Evolutionary conservation across 768 basidiomycete species (phyloP).

Genomic region (Lepiota subincarnata): DNA sequence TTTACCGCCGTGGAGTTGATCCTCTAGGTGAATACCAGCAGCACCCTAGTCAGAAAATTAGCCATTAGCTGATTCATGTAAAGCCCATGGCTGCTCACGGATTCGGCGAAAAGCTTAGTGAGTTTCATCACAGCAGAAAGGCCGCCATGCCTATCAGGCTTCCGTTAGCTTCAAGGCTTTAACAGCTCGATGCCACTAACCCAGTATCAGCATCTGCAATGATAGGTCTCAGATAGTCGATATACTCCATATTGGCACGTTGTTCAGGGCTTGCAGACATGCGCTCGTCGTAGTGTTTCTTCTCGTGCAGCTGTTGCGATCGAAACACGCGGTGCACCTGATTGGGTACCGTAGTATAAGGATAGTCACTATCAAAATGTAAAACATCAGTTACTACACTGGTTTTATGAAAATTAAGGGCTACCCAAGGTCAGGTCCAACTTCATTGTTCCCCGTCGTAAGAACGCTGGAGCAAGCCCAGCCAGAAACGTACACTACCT

Average conservation of each 20-base stretch:
- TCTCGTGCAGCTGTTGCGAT: slow-evolving; percentile 89
- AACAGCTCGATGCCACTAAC: slow-evolving; percentile 23
- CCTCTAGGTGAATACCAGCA: slow-evolving; percentile 88
- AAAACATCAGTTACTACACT: not conserved
- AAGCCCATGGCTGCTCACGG: slow-evolving; percentile 35
- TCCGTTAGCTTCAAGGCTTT: slow-evolving; percentile 9
- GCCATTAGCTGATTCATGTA: not conserved
- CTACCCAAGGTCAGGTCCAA: slow-evolving; percentile 86
- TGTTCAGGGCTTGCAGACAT: slow-evolving; percentile 59
- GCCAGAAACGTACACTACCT: slow-evolving; percentile 89
- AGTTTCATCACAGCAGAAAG: slow-evolving; percentile 94
- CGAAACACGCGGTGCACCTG: slow-evolving; percentile 91
- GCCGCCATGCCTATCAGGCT: slow-evolving; percentile 71
- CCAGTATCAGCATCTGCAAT: slow-evolving; percentile 95
- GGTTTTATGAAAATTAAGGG: slow-evolving; percentile 11
- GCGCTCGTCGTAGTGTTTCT: slow-evolving; percentile 88
- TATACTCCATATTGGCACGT: slow-evolving; percentile 66
- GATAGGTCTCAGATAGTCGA: slow-evolving; percentile 89
- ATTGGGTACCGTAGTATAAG: slow-evolving; percentile 94
- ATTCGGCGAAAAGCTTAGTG: slow-evolving; percentile 91
- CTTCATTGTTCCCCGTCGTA: slow-evolving; percentile 88
- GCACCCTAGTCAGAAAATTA: slow-evolving; percentile 53
- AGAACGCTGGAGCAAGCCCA: slow-evolving; percentile 87
- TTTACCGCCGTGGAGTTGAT: slow-evolving; percentile 92
- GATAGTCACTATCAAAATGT: slow-evolving; percentile 65